Base-by-base conservation (phyloP, 1,284 basidiomycete genomes). In the Mrakiaceae sp. region DNA sequence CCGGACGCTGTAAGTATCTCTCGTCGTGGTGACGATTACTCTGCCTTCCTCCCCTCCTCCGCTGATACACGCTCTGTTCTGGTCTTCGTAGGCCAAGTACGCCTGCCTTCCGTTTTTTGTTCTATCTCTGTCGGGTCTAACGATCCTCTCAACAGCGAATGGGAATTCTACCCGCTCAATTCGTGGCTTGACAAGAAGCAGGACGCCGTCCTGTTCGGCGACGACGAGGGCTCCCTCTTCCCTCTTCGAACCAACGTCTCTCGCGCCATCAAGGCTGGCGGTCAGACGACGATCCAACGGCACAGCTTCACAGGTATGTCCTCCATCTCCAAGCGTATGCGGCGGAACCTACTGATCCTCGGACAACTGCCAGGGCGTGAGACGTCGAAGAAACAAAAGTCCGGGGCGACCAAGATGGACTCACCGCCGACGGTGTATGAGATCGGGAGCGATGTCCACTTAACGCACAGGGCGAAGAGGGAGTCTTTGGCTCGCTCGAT, bases 211-310 rank as follows among this genome's bases (percentile, higher is more conserved):
- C 69, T 76, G 47, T 77, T 77, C 67, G 76, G 75, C 8, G 75
- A 70, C 64, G 74, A 74, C 54, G 61, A 53, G 27, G 57, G 58
- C 2, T 9, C 68, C 72, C 73, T 77, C 71, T 77, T 76, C 66
- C 76, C 76, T 0, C 72, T 77, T n/a, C 71, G 76, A 10, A 74
- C 73, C 3, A 74, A 72, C 2, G 68, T 77, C 14, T 73, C 72
- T 12, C 63, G 9, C 16, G 56, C 53, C 46, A 53, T 53, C 65
- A 27, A 27, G 27, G 27, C 27, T 27, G 27, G 27, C 2, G 27
- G 27, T 27, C 27, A 27, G 27, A 27, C 27, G 27, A 27, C 27
- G 27, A 27, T 27, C 27, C 27, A 27, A 27, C 27, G 27, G 27
- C 2, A 27, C 27, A 27, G 27, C 27, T 27, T 27, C 27, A 27